Evolutionary conservation across 2,329 filamentous ascomycete genomes (phyloP).

Genomic region (Chalara sp.): DNA sequence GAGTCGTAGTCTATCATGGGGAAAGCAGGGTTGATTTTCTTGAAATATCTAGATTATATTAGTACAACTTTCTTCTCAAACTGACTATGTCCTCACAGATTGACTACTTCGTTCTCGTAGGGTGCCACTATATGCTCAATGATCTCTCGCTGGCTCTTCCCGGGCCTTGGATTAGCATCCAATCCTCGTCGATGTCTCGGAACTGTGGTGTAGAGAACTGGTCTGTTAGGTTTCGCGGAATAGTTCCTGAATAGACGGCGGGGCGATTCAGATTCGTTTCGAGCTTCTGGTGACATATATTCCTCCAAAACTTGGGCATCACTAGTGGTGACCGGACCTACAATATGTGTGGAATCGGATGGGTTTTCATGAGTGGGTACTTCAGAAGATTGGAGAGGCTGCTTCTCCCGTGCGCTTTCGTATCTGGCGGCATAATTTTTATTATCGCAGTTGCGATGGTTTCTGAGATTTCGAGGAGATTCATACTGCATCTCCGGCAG

Average conservation of each 20-base stretch:
- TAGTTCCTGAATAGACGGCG: not conserved
- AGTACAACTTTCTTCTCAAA: constrained; percentile 1
- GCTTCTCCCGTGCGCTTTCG: not conserved
- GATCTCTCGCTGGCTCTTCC: constrained; percentile 43
- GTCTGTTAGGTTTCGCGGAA: constrained; percentile 39
- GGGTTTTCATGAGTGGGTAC: not conserved
- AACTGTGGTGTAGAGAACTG: constrained; percentile 29
- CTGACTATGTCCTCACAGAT: constrained; percentile 36
- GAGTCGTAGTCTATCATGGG: constrained; percentile 45
- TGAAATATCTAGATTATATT: constrained; percentile 39
- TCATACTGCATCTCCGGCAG: not conserved
- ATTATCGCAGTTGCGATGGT: too few relatives aligned
- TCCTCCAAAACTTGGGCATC: constrained; percentile 56
- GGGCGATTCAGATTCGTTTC: constrained; percentile 15
- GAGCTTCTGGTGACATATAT: constrained; percentile 39
- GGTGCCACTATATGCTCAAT: constrained; percentile 54
- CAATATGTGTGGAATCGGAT: constrained; percentile 30
- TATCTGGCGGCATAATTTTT: too few relatives aligned
- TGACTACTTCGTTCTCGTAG: constrained; percentile 37
- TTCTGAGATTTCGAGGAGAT: not conserved
- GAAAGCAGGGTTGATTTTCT: constrained; percentile 51
- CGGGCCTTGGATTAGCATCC: constrained; percentile 31
- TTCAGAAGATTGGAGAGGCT: not conserved
- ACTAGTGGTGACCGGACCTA: constrained; percentile 51
- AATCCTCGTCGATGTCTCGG: constrained; percentile 27